phyloP scores from a whole-genome alignment of 2,329 filamentous ascomycete genomes.

The Hypocrella siamensis region DNA sequence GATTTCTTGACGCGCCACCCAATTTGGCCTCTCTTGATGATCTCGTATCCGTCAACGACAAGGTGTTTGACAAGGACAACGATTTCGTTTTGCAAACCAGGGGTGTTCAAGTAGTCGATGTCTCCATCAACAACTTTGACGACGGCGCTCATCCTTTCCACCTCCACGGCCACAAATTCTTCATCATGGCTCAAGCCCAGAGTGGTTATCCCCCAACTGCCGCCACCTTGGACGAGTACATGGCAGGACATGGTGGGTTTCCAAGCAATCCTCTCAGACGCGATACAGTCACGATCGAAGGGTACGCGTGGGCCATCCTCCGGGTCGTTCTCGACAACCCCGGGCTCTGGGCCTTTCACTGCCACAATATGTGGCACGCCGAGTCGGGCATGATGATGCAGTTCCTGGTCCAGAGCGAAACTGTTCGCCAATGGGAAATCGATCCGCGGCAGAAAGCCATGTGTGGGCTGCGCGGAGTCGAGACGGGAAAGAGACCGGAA shows the following conservation, averaged over 20 bases:
- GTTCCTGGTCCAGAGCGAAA: conserved; percentile 22
- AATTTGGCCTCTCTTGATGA: conserved; percentile 4
- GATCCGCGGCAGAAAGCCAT: conserved; percentile 9
- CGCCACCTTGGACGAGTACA: conserved; percentile 9
- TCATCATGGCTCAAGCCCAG: conserved; percentile 20
- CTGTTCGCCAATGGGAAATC: conserved; percentile 12
- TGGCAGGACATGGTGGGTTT: conserved; percentile 8
- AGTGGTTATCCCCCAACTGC: conserved; percentile 18
- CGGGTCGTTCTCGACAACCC: conserved; percentile 41
- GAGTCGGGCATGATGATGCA: conserved; percentile 46
- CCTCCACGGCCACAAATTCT: conserved; percentile 45
- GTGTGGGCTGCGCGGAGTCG: conserved; percentile 14
- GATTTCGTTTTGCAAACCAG: conserved; percentile 32
- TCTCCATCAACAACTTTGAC: conserved; percentile 45
- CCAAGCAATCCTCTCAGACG: conserved; percentile 18
- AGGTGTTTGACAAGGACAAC: conserved; percentile 11
- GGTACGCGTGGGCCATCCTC: conserved; percentile 37
- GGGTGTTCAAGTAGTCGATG: conserved; percentile 36
- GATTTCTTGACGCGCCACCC: conserved; percentile 13
- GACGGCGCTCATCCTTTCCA: conserved; percentile 31
- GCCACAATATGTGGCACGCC: conserved; percentile 42
- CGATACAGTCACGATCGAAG: conserved; percentile 33
- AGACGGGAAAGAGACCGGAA: conserved; percentile 15
- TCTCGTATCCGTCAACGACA: conserved; percentile 13
- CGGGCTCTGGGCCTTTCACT: conserved; percentile 42